phyloP scores from a whole-genome alignment of 1,284 basidiomycete genomes.

The Trametes pubescens region DNA sequence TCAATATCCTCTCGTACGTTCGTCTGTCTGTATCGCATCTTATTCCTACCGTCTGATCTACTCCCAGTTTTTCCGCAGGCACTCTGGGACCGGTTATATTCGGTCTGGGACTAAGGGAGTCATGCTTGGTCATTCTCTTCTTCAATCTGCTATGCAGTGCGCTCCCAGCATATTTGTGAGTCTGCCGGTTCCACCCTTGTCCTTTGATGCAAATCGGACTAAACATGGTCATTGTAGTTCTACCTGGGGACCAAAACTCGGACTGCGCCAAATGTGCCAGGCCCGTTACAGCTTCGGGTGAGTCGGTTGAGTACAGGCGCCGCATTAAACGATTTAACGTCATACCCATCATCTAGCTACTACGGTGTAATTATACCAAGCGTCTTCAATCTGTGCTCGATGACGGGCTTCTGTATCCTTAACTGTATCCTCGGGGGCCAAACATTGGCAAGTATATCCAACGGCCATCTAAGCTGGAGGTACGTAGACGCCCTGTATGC shows the following conservation, averaged over 20 bases:
- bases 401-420: slow-evolving; percentile 76
- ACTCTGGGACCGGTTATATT: slow-evolving; percentile 75
- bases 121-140: slow-evolving; percentile 79
- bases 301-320: slow-evolving; percentile 29
- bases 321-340: neutral
- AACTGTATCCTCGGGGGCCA: slow-evolving; percentile 83
- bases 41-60: neutral
- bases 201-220: neutral
- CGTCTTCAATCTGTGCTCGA: slow-evolving; percentile 65
- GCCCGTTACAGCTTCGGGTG: slow-evolving; percentile 84
- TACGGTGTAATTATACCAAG: slow-evolving; percentile 69
- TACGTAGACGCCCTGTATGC: slow-evolving; percentile 41
- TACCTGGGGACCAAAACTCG: slow-evolving; percentile 87
- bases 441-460: slow-evolving; percentile 72
- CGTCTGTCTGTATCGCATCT: neutral
- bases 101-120: slow-evolving; percentile 73
- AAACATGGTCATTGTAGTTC: slow-evolving; percentile 51
- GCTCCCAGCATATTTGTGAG: slow-evolving; percentile 69
- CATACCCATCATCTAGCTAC: slow-evolving; percentile 52
- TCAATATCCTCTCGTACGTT: slow-evolving; percentile 76
- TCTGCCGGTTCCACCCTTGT: too few species aligned
- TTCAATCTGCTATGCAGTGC: slow-evolving; percentile 70
- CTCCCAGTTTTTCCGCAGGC: slow-evolving; percentile 74
- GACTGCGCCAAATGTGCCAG: slow-evolving; percentile 89
- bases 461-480: slow-evolving; percentile 73